These are phyloP conservation scores for Sclerotinia glacialis DNA, from an alignment of 2,329 filamentous ascomycete species.

Conservation along the genomic window DNA sequence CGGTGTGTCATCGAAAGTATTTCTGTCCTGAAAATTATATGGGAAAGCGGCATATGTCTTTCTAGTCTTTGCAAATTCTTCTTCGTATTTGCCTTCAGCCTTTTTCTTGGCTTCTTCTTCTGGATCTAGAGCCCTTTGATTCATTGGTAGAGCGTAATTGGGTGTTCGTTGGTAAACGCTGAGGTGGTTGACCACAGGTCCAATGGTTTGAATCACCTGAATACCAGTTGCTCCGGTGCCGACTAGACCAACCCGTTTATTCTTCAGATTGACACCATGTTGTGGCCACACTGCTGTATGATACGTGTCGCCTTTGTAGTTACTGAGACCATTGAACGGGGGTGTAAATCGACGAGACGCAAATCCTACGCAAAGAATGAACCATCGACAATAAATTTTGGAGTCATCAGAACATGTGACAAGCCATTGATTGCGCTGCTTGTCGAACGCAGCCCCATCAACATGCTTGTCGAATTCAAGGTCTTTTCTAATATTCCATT, in stretches of 20 bases:
- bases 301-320: constrained; percentile 33
- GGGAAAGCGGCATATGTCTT: constrained; percentile 38
- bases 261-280: constrained; percentile 46
- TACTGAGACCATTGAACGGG: constrained; percentile 31
- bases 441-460: constrained; percentile 43
- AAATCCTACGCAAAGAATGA: constrained; percentile 34
- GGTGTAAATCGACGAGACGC: constrained; percentile 33
- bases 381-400: constrained; percentile 28
- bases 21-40: constrained; percentile 35
- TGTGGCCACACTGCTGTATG: constrained; percentile 32
- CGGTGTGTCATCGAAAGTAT: constrained; percentile 38
- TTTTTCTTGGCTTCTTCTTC: constrained; percentile 31
- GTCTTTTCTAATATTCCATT: constrained; percentile 51
- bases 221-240: constrained; percentile 34
- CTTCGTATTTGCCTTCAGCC: constrained; percentile 37
- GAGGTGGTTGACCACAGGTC: constrained; percentile 41
- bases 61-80: constrained; percentile 37
- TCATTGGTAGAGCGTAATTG: constrained; percentile 42
- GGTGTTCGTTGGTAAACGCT: constrained; percentile 56
- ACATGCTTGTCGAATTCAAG: constrained; percentile 43
- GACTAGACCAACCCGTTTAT: constrained; percentile 26
- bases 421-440: constrained; percentile 41
- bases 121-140: constrained; percentile 34
- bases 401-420: constrained; percentile 43
- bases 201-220: constrained; percentile 29